These are phyloP conservation scores for Thalassiosira profunda DNA, from an alignment of 108 stramenopile species.

Conservation along the genomic window DNA sequence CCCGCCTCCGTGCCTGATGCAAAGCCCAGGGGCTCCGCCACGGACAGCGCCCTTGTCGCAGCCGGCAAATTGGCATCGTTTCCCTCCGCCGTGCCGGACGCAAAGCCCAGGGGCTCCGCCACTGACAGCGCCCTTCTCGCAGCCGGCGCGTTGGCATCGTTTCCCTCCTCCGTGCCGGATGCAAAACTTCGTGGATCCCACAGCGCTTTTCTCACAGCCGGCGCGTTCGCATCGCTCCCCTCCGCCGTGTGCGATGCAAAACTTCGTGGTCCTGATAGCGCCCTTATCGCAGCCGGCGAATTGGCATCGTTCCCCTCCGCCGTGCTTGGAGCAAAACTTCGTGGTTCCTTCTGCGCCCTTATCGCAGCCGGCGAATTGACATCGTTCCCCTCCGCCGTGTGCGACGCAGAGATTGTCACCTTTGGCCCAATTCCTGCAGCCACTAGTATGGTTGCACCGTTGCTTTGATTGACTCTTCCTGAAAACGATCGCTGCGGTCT, in stretches of 20 bases:
- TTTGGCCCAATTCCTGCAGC: no score
- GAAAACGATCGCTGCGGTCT: no score
- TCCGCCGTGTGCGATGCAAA: constrained; percentile 96
- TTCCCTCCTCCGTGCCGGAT: constrained; percentile 95
- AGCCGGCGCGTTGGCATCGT: constrained; percentile 92
- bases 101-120: constrained; percentile 72
- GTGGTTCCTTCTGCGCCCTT: constrained; percentile 97
- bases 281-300: constrained; percentile 83
- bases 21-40: no score
- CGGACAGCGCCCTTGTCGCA: constrained; percentile 98
- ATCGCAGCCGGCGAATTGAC: constrained; percentile 86
- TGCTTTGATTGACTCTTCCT: no score
- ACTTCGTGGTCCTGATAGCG: constrained; percentile 85
- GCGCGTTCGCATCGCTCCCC: constrained; percentile 95
- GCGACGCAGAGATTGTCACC: constrained; percentile 93
- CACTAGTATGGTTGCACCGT: no score
- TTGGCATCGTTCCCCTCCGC: constrained; percentile 96
- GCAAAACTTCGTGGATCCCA: constrained; percentile 94
- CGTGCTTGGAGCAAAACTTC: constrained; percentile 97
- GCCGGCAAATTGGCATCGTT: constrained; percentile 89
- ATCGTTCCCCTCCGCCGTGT: constrained; percentile 97
- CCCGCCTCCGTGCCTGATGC: no score
- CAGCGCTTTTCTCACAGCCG: constrained; percentile 95
- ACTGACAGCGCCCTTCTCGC: constrained; percentile 94
- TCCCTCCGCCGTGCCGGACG: constrained; percentile 94